Conservation (phyloP, 2,329 filamentous ascomycete genomes). For the Fulvia fulva region DNA sequence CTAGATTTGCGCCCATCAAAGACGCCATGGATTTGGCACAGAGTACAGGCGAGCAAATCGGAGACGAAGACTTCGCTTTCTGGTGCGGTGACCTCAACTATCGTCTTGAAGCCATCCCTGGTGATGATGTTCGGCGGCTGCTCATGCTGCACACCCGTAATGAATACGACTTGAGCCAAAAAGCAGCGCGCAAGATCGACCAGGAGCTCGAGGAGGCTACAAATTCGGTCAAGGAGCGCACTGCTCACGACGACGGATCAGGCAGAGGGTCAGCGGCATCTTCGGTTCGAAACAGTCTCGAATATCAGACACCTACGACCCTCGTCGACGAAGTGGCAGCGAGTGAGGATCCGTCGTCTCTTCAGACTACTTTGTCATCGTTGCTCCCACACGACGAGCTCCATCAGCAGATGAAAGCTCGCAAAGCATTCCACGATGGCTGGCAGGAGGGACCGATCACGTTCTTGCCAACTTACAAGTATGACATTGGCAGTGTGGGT, state of each 20-base stretch:
- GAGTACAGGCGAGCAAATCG: conserved; percentile 62
- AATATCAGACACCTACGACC: conserved; percentile 12
- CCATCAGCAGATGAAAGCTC: conserved; percentile 63
- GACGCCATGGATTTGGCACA: conserved; percentile 60
- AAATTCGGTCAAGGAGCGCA: conserved; percentile 21
- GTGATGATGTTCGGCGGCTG: conserved; percentile 81
- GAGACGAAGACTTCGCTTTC: conserved; percentile 88
- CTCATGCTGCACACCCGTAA: conserved; percentile 78
- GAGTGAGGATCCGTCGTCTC: conserved; percentile 73
- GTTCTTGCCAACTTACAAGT: conserved; percentile 95
- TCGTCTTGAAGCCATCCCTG: conserved; percentile 79
- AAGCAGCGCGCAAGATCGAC: conserved; percentile 34
- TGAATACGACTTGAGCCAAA: conserved; percentile 60
- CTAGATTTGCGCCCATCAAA: conserved; percentile 71
- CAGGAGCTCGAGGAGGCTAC: conserved; percentile 31
- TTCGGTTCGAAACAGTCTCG: conserved; percentile 9
- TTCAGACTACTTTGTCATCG: conserved; percentile 84
- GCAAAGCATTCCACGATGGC: conserved; percentile 83
- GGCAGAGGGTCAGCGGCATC: background rate
- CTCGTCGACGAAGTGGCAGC: conserved; percentile 38
- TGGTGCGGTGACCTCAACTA: conserved; percentile 98
- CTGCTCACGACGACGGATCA: background rate
- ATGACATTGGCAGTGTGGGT: conserved; percentile 88
- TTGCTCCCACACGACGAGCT: conserved; percentile 89
- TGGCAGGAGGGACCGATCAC: conserved; percentile 86